These are phyloP conservation scores for Colletotrichum cereale DNA, from an alignment of 2,329 filamentous ascomycete species.

Conservation along the genomic window DNA sequence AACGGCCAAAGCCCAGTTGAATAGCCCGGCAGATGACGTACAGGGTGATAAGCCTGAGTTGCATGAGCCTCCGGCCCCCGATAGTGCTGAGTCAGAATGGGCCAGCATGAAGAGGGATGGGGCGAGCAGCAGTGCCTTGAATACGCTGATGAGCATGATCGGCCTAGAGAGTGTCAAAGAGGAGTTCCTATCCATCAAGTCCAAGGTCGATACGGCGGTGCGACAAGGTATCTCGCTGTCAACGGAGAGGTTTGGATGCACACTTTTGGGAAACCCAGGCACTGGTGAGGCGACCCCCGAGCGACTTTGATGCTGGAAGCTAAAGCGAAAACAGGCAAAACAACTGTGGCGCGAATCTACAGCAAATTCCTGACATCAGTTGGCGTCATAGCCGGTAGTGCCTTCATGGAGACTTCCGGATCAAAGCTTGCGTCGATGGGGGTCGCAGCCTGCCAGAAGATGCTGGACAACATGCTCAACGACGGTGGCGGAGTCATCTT, in stretches of 20 bases:
- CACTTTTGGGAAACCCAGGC: conserved; percentile 79
- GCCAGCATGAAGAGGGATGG: conserved; percentile 66
- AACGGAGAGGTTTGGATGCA: conserved; percentile 71
- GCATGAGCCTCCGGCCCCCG: neutral
- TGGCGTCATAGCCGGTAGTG: conserved; percentile 70
- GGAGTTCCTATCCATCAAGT: conserved; percentile 73
- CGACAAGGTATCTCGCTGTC: conserved; percentile 68
- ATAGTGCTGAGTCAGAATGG: conserved; percentile 68
- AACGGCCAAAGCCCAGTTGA: conserved; percentile 6
- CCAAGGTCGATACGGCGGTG: conserved; percentile 69
- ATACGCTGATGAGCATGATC: conserved; percentile 77
- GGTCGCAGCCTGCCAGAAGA: conserved; percentile 66
- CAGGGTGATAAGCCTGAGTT: no score
- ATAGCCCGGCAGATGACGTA: neutral
- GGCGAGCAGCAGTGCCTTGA: conserved; percentile 65
- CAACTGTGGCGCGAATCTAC: conserved; percentile 80
- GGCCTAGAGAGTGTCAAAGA: conserved; percentile 78
- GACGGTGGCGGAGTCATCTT: conserved; percentile 77
- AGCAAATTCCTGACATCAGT: conserved; percentile 73
- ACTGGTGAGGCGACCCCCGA: conserved; percentile 66
- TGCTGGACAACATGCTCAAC: conserved; percentile 63
- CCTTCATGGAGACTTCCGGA: conserved; percentile 77
- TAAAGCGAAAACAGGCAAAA: conserved; percentile 64
- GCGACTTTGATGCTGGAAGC: neutral
- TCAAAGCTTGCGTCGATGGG: conserved; percentile 74